A percentile compares a stretch with the other conserved stretches of the same genome.
Evolutionary conservation across 306 rosid species (phyloP).

Genomic region (Carpinus viminea): DNA sequence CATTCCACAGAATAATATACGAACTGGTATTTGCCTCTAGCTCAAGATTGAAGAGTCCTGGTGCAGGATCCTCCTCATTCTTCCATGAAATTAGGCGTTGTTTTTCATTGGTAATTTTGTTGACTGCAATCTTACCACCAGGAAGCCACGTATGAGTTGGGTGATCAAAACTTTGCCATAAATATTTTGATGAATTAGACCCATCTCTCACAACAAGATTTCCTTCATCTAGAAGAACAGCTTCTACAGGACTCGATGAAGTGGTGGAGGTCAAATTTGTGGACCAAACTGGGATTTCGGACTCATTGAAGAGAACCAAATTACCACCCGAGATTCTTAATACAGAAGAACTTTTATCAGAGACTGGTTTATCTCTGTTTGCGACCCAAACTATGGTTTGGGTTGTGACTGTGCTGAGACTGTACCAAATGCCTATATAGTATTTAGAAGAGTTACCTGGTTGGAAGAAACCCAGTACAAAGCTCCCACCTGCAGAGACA

Average conservation of each 20-base stretch:
- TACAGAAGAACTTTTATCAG: slow-evolving; percentile 40
- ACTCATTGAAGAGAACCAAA: slow-evolving; percentile 44
- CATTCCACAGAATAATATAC: slow-evolving; percentile 39
- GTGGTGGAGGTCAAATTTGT: slow-evolving; percentile 42
- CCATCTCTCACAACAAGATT: slow-evolving; percentile 47
- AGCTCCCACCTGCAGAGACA: slow-evolving; percentile 40
- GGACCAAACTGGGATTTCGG: slow-evolving; percentile 55
- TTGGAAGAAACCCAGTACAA: slow-evolving; percentile 6
- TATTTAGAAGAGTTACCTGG: too few species aligned
- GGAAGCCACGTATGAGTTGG: slow-evolving; percentile 67
- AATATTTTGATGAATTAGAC: slow-evolving; percentile 22
- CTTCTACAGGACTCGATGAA: background rate
- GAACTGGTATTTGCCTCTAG: slow-evolving; percentile 30
- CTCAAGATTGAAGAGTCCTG: slow-evolving; percentile 48
- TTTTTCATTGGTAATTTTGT: slow-evolving; percentile 43
- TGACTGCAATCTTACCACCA: slow-evolving; percentile 41
- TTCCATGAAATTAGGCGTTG: slow-evolving; percentile 63
- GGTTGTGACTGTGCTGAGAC: background rate
- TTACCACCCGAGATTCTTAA: slow-evolving; percentile 44
- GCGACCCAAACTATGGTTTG: slow-evolving; percentile 65
- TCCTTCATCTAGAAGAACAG: slow-evolving; percentile 48
- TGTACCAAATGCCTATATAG: slow-evolving; percentile 44
- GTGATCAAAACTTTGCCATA: slow-evolving; percentile 70
- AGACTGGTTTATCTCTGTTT: slow-evolving; percentile 53
- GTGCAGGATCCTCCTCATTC: slow-evolving; percentile 46